Base-by-base conservation (phyloP, 768 basidiomycete species). In the Podaxis pistillaris region DNA sequence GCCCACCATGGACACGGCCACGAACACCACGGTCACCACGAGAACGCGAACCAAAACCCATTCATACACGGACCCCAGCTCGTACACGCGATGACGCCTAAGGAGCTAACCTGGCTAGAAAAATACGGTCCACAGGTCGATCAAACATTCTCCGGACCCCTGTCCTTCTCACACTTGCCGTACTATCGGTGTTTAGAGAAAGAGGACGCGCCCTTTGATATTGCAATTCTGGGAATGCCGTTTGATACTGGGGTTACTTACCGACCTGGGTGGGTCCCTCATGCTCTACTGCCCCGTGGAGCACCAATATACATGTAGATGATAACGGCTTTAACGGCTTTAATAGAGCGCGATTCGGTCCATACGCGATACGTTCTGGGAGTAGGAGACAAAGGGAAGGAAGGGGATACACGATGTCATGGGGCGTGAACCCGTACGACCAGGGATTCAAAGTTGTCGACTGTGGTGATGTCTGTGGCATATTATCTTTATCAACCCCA, bases 281-380 rank as follows among this genome's bases (percentile, higher is more conserved):
- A 38, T 26, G 9, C 46, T 56, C 30, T 40, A 13, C 13, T 9
- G 6, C 12, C 36, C 2, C 19, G 17, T 2, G 33, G 7, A 15
- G 17, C 12, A 13, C 3, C 12, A 33, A 33, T 19, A 22, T 6
- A 28, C 26, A 8, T 36, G 33, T 6, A 28, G 26, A 8, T 36
- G 33, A 6, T 12, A 41, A 54, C 41, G 30, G 28, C 36, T 33
- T 26, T 33, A 22, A 13, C 24, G 26, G 40, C 19, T 63, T 52
- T 44, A 72, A 74, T 17, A 93, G 93, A 4, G 93, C 93, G 12
- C 85, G 94, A 8, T 96, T 96, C 75, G 94, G 94, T 7, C 93
- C 93, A 0, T 86, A 85, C 70, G 94, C 87, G 8, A 92, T 96
- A 66, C 86, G 94, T 47, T 88, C 88, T 3, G 91, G 91, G 2